Conservation (phyloP, 1,139 yeast species). For the Yamadazyma oceani region DNA sequence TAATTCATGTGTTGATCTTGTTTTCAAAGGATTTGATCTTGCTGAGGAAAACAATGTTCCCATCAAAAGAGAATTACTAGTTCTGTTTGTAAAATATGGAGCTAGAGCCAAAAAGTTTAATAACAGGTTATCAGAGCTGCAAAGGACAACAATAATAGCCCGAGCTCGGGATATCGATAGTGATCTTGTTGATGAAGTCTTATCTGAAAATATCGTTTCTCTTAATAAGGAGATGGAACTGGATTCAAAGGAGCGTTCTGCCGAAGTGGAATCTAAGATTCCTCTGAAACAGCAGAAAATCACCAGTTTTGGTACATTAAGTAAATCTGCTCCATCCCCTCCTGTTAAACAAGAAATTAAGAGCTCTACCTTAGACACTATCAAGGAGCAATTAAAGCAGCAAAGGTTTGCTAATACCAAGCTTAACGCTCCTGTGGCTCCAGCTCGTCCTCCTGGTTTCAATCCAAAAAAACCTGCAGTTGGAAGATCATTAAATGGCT, state of each 20-base stretch:
- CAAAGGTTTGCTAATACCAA: slow-evolving; percentile 20
- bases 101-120: slow-evolving; percentile 64
- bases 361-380: slow-evolving; percentile 39
- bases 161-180: slow-evolving; percentile 57
- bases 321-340: slow-evolving; percentile 39
- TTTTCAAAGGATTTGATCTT: slow-evolving; percentile 63
- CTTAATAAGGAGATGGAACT: neutral
- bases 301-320: slow-evolving; percentile 44
- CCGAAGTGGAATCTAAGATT: neutral
- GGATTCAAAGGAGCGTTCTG: neutral
- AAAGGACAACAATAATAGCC: slow-evolving; percentile 54
- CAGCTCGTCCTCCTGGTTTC: slow-evolving; percentile 83
- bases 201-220: slow-evolving; percentile 26
- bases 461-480: slow-evolving; percentile 40
- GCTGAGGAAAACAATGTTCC: slow-evolving; percentile 53
- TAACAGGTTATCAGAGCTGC: slow-evolving; percentile 61
- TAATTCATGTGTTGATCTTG: slow-evolving; percentile 71
- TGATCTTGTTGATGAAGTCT: slow-evolving; percentile 51
- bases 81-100: slow-evolving; percentile 59
- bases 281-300: slow-evolving; percentile 45
- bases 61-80: slow-evolving; percentile 51
- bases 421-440: slow-evolving; percentile 24
- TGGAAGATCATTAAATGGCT: slow-evolving; percentile 37
- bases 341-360: slow-evolving; percentile 37
- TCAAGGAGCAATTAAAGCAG: slow-evolving; percentile 36